Evolutionary conservation across 805 yeast species (phyloP).

Genomic region (Kodamaea neixiangensis): DNA sequence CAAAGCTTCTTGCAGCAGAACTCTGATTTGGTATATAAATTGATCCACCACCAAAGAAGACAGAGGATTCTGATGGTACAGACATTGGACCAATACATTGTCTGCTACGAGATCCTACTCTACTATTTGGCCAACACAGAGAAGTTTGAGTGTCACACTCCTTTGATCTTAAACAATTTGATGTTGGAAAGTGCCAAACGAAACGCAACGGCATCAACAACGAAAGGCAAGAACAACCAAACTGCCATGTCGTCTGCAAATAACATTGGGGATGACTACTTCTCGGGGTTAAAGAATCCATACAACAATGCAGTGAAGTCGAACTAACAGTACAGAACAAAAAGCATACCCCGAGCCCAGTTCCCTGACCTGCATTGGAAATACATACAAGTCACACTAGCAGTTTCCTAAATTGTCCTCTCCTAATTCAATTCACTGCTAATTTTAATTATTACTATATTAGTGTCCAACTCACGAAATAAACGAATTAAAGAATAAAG

Average conservation of each 20-base stretch:
- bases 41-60: constrained; percentile 65
- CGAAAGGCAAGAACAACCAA: neutral
- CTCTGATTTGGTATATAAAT: constrained; percentile 60
- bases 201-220: neutral
- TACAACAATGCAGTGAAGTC: constrained; percentile 8
- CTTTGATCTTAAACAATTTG: constrained; percentile 7
- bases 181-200: constrained; percentile 5
- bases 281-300: constrained; percentile 9
- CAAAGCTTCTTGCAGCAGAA: constrained; percentile 14
- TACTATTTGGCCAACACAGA: constrained; percentile 20
- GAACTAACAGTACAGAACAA: constrained; percentile 3
- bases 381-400: neutral
- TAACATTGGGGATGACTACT: constrained; percentile 12
- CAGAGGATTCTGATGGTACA: constrained; percentile 87
- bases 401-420: neutral
- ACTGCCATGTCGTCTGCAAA: neutral
- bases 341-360: neutral
- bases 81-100: constrained; percentile 69
- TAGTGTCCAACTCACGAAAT: neutral
- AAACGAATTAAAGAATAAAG: neutral
- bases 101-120: constrained; percentile 67
- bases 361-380: neutral
- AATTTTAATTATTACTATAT: neutral
- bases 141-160: constrained; percentile 8
- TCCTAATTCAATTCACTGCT: neutral